Evolutionary conservation across 306 rosid genomes (phyloP), one percentile per base, ranked within the genome.

Genomic region (Casuarina equisetifolia): DNA sequence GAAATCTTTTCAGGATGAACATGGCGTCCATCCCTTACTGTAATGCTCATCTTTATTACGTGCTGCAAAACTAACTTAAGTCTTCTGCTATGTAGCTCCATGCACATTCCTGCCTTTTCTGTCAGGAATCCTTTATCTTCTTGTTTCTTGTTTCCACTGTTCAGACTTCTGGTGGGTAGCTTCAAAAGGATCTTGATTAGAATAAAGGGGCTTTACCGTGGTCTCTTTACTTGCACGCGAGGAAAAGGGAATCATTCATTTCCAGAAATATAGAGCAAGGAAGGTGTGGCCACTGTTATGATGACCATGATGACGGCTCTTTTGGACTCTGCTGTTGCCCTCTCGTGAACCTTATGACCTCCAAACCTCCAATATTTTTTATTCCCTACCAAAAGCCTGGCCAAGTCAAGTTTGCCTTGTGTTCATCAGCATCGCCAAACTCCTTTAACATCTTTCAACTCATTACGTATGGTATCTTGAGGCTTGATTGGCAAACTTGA

Each of bases 221-320:
- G 10, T 68, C 74, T 52, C 88, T 82, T 82, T 32, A 75, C 75
- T 83, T 79, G 82, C 86, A 82, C 84, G 84, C 80, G 68, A 85
- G 74, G 57, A 76, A 74, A 74, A 38, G 39, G 69, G 44, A n/a
- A 25, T 68, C 66, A 79, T 52, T 58, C 79, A 67, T 76, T 36
- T 59, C 77, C 70, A 57, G 75, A 76, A 78, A 49, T 52, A 54
- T 58, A 58, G 64, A 58, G 79, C 52, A 68, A 17, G 75, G 67
- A 39, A 52, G 57, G 48, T 19, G 58, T 72, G 84, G 77, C 62
- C 73, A 74, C 39, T 12, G 13, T 16, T 81, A 38, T 42, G 68
- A 79, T 71, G 78, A 49, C 32, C 50, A 40, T 38, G 74, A 40
- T 39, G 59, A 69, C 15, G 61, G 42, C 46, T 50, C 16, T 69